Percentiles rank a stretch among this genome's conserved stretches.
Evolutionary conservation across 2,329 filamentous ascomycete species (phyloP).

Genomic region (Tothia fuscella): DNA sequence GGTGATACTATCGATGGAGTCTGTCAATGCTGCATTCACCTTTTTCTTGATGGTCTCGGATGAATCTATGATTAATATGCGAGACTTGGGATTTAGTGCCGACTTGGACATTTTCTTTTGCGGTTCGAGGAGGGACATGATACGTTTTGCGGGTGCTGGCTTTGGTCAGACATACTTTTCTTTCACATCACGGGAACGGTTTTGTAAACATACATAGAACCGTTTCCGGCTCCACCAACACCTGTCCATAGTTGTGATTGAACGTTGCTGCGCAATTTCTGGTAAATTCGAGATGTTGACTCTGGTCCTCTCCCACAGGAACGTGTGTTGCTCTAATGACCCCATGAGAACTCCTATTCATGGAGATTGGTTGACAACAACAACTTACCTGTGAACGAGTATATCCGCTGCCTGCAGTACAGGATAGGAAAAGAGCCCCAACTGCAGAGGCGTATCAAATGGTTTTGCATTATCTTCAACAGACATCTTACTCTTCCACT

Average conservation of each 20-base stretch:
- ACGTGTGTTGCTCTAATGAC: conserved; percentile 68
- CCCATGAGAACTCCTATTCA: conserved; percentile 10
- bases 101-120: conserved; percentile 91
- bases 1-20: conserved; percentile 46
- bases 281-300: conserved; percentile 87
- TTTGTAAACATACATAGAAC: conserved; percentile 49
- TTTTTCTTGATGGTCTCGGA: conserved; percentile 54
- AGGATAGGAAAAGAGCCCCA: conserved; percentile 91
- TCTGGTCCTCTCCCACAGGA: conserved; percentile 91
- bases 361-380: neutral
- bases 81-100: conserved; percentile 54
- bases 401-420: conserved; percentile 94
- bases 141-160: conserved; percentile 61
- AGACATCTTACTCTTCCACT: conserved; percentile 69
- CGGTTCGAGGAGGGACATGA: conserved; percentile 82
- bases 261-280: conserved; percentile 78
- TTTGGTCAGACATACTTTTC: neutral
- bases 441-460: conserved; percentile 52
- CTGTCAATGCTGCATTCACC: conserved; percentile 63
- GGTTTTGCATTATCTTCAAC: conserved; percentile 46
- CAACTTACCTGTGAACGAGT: conserved; percentile 58
- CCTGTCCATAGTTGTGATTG: conserved; percentile 57
- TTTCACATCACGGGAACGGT: conserved; percentile 3
- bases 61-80: conserved; percentile 71
- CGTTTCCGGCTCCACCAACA: conserved; percentile 57